Percentiles rank a stretch among this genome's conserved stretches.
Conservation (phyloP, 2,329 filamentous ascomycete species). For the Neodidymelliopsis sp. region DNA sequence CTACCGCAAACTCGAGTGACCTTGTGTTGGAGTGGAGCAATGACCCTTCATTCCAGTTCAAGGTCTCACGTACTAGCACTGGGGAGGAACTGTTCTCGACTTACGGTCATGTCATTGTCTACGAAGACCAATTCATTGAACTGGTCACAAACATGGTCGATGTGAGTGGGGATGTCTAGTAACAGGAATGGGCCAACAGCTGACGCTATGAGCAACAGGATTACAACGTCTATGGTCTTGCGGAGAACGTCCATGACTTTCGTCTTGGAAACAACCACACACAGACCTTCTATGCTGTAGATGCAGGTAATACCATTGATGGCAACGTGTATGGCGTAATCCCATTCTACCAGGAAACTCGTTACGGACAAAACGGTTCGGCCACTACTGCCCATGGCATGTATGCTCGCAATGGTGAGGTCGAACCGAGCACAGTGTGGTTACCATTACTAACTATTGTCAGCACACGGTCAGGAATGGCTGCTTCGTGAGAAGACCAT, state of each 20-base stretch:
- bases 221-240: slow-evolving; percentile 76
- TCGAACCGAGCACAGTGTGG: background rate
- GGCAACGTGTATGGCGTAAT: slow-evolving; percentile 20
- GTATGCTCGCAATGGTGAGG: slow-evolving; percentile 26
- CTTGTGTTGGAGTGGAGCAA: slow-evolving; percentile 35
- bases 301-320: slow-evolving; percentile 52
- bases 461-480: slow-evolving; percentile 75
- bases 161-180: slow-evolving; percentile 71
- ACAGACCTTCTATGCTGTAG: slow-evolving; percentile 72
- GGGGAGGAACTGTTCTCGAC: slow-evolving; percentile 71
- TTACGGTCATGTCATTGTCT: slow-evolving; percentile 71
- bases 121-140: slow-evolving; percentile 74
- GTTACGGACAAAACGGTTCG: slow-evolving; percentile 12
- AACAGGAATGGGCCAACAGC: too few species aligned
- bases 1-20: slow-evolving; percentile 18
- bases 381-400: slow-evolving; percentile 20
- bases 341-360: slow-evolving; percentile 26
- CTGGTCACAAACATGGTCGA: slow-evolving; percentile 47
- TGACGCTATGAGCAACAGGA: slow-evolving; percentile 58
- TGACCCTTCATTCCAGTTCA: slow-evolving; percentile 69
- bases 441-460: background rate
- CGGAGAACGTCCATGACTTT: slow-evolving; percentile 74
- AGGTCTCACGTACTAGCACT: slow-evolving; percentile 62
- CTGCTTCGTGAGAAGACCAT: slow-evolving; percentile 68
- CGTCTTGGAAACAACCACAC: slow-evolving; percentile 70